Percentiles rank a stretch among this genome's conserved stretches.
phyloP scores from a whole-genome alignment of 2,329 filamentous ascomycete species.

The Hypoxylon sp. region DNA sequence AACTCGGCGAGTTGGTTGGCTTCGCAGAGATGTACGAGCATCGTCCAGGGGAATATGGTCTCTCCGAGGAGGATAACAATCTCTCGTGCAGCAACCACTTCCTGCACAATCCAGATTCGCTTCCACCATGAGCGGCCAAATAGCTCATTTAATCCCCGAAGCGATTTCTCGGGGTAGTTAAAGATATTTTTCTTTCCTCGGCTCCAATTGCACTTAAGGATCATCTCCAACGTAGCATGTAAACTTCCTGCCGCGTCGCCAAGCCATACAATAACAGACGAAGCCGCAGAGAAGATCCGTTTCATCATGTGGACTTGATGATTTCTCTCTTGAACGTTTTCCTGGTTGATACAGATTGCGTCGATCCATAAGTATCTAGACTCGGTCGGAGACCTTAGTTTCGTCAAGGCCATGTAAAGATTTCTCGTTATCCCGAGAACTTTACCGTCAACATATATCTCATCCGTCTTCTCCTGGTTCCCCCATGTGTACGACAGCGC shows the following conservation, averaged over 20 bases:
- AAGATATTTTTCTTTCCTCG: constrained; percentile 26
- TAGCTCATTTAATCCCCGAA: constrained; percentile 8
- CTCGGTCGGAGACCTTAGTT: constrained; percentile 10
- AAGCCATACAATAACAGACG: constrained; percentile 28
- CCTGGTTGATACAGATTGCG: constrained; percentile 31
- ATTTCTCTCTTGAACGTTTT: constrained; percentile 26
- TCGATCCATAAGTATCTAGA: constrained; percentile 24
- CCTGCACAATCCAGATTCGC: constrained; percentile 34
- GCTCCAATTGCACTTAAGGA: constrained; percentile 32
- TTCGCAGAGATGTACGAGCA: constrained; percentile 25
- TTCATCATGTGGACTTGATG: constrained; percentile 38
- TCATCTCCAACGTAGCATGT: constrained; percentile 23
- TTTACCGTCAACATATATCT: constrained; percentile 12
- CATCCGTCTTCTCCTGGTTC: not conserved
- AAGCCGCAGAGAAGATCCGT: constrained; percentile 24
- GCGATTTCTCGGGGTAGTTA: constrained; percentile 20
- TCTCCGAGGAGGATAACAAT: constrained; percentile 21
- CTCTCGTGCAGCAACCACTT: constrained; percentile 25
- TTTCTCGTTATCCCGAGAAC: constrained; percentile 22
- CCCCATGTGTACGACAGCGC: constrained; percentile 34
- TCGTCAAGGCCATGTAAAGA: constrained; percentile 9
- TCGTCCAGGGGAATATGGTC: constrained; percentile 28
- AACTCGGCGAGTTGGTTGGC: constrained; percentile 27
- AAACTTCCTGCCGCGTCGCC: constrained; percentile 19
- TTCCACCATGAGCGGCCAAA: constrained; percentile 30